Base-by-base conservation (phyloP, 2,329 filamentous ascomycete genomes). In the Verticillium nonalfalfae region DNA sequence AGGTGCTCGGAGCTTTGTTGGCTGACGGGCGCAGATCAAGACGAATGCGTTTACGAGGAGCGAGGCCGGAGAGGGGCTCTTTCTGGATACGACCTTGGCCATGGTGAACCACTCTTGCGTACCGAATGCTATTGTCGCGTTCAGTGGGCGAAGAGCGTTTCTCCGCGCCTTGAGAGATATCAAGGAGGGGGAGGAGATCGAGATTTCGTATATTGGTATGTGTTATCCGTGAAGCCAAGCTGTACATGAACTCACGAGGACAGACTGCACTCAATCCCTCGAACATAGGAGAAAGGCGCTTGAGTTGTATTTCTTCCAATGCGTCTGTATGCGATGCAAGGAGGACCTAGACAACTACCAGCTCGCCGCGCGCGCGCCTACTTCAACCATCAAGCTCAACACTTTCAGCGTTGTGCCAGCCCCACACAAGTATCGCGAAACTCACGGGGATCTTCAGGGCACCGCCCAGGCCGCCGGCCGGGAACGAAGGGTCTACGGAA, bases 81-180 rank as follows among this genome's bases (percentile, higher is more conserved):
- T 84, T 63, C 72, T 88, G 40, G 81, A 86, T 64, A 76, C 82
- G 1, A 77, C 71, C 3, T 73, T 86, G 52, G 81, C 84, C 62
- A 85, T 87, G 79, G 78, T 79, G 26, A 88, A 89, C 64, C 86
- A 89, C 68, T 85, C 84, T 0, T 89, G 86, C 64, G 69, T 80
- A 2, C 85, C 85, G 3, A 88, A 86, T 65, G 83, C 85, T 1
- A 75, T 80, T 57, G 81, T 88, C 15, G 78, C 81, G 54, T 87
- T 87, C 59, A 66, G 79, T 45, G 81, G 81, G 4, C 77, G 84
- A 6, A 76, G 72, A 4, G 80, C 83, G 3, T 71, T 81, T 2
- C 71, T 89, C 14, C 76, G 80, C 40, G 82, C 85, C 1, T 76
- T 81, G 60, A 70, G 67, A 26, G 70, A 74, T 3, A 85, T 89